Evolutionary conservation across 2,329 filamentous ascomycete genomes (phyloP).

Genomic region (Cladosporium sp.): DNA sequence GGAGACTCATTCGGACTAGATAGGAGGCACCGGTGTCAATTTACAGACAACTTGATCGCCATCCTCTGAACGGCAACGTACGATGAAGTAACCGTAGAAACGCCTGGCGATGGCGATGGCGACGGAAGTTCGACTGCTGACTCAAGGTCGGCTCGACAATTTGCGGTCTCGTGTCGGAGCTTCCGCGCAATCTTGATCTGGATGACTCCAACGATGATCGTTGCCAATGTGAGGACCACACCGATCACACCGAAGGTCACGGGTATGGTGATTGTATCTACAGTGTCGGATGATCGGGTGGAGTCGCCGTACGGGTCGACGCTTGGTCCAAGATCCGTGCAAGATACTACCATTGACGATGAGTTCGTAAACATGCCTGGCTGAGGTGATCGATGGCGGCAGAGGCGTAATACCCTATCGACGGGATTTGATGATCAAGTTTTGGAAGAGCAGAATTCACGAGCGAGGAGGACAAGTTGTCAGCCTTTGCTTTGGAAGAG

Average conservation of each 20-base stretch:
- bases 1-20: neutral
- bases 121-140: neutral
- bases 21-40: neutral
- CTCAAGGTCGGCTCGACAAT: neutral
- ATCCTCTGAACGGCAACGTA: neutral
- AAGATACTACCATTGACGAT: neutral
- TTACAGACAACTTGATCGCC: neutral
- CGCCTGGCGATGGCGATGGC: neutral
- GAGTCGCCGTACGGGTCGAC: neutral
- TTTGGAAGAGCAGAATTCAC: no score
- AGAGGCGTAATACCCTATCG: no score
- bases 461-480: no score
- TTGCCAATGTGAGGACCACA: neutral
- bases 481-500: no score
- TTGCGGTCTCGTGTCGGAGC: neutral
- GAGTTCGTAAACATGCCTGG: neutral
- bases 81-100: neutral
- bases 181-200: neutral
- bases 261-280: neutral
- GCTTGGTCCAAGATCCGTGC: neutral
- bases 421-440: no score
- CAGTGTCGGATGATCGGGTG: neutral
- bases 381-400: no score
- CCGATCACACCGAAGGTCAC: neutral
- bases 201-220: neutral